A percentile compares a stretch with the other conserved stretches of the same genome.
Evolutionary conservation across 1,139 yeast species (phyloP).

Genomic region (Candida smagusa): DNA sequence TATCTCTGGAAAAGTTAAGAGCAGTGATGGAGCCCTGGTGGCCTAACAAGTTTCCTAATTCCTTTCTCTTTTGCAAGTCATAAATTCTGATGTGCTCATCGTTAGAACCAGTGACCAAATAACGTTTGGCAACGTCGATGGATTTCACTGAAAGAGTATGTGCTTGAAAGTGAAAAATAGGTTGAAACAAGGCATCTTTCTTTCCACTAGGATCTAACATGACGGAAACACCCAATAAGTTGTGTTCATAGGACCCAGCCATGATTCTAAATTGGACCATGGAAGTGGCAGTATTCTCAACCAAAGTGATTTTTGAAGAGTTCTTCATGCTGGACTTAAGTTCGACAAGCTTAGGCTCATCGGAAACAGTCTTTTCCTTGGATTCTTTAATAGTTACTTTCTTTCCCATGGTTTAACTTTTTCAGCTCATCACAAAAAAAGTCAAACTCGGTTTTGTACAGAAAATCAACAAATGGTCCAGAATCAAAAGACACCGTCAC

Average conservation of each 20-base stretch:
- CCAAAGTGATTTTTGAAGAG: constrained; percentile 6
- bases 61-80: constrained; percentile 91
- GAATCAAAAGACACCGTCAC: constrained; percentile 39
- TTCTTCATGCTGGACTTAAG: constrained; percentile 10
- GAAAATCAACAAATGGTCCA: constrained; percentile 22
- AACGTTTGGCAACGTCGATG: constrained; percentile 78
- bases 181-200: constrained; percentile 67
- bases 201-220: constrained; percentile 37
- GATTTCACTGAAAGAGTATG: constrained; percentile 86
- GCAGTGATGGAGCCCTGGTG: constrained; percentile 89
- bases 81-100: constrained; percentile 95
- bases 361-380: background rate
- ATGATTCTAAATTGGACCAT: constrained; percentile 63
- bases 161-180: constrained; percentile 94
- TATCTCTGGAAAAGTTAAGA: constrained; percentile 63
- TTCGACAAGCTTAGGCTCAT: constrained; percentile 5
- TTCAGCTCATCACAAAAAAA: background rate
- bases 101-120: constrained; percentile 89
- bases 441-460: background rate
- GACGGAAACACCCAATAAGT: constrained; percentile 77
- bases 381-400: constrained; percentile 4
- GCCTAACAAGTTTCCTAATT: constrained; percentile 82
- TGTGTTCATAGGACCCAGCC: constrained; percentile 96
- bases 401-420: constrained; percentile 4
- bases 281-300: constrained; percentile 3